Conservation (phyloP, 202 grass and related monocot species). For the Musa balbisiana region DNA sequence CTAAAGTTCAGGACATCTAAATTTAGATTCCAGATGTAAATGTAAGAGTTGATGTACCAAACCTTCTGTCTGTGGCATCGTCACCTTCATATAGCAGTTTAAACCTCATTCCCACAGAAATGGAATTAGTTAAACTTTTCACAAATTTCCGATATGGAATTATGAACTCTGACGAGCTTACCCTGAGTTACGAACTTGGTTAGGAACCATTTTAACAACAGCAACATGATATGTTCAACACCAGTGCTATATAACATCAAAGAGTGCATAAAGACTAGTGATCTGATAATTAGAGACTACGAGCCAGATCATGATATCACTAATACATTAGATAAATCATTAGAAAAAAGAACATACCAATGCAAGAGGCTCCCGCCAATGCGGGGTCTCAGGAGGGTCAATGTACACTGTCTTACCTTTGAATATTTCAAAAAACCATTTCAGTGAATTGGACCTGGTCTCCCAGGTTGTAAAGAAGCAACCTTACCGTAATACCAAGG, state of each 20-base stretch:
- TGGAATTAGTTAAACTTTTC: slow-evolving; percentile 56
- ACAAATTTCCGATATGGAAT: slow-evolving; percentile 72
- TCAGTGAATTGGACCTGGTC: too few species aligned
- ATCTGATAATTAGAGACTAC: too few species aligned
- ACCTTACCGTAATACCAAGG: too few species aligned
- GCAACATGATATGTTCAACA: neutral
- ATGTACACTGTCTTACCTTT: too few species aligned
- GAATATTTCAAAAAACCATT: too few species aligned
- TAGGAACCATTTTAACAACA: neutral
- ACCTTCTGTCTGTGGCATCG: slow-evolving; percentile 77
- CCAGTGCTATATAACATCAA: neutral
- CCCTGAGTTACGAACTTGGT: slow-evolving; percentile 36
- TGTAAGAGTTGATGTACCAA: slow-evolving; percentile 9
- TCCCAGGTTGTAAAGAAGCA: too few species aligned
- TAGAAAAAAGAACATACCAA: too few species aligned
- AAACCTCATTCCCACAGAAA: slow-evolving; percentile 70
- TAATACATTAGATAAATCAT: too few species aligned
- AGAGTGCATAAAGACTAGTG: too few species aligned
- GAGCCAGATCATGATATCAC: too few species aligned
- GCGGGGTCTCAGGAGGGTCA: too few species aligned
- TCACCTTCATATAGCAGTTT: slow-evolving; percentile 72
- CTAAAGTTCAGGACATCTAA: neutral
- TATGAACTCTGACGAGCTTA: slow-evolving; percentile 61
- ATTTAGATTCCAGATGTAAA: slow-evolving; percentile 8
- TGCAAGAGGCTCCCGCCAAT: too few species aligned